Percentiles rank a stretch among this genome's conserved stretches.
These are phyloP conservation scores for Cerioporus squamosus DNA, from an alignment of 1,284 basidiomycete genomes.

Conservation along the genomic window DNA sequence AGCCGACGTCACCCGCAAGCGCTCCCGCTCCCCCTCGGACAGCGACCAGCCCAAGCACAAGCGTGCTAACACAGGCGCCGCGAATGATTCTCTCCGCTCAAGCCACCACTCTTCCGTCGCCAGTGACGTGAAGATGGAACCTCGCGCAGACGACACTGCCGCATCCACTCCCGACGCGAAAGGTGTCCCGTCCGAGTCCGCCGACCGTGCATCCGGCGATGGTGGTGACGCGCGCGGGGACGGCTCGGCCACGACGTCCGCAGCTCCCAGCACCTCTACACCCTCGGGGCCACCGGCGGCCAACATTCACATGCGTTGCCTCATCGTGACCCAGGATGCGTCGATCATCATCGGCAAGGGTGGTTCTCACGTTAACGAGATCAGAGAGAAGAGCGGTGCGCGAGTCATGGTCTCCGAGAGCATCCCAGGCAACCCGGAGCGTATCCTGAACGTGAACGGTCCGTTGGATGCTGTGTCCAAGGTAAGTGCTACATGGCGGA, in stretches of 20 bases:
- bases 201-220: constrained; percentile 27
- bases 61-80: constrained; percentile 78
- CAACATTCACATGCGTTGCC: constrained; percentile 90
- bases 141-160: constrained; percentile 54
- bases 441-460: constrained; percentile 96
- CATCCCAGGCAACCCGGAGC: constrained; percentile 96
- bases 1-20: constrained; percentile 79
- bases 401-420: constrained; percentile 96
- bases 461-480: constrained; percentile 99
- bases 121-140: constrained; percentile 68
- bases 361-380: constrained; percentile 98
- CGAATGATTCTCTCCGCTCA: constrained; percentile 45
- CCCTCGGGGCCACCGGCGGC: constrained; percentile 55
- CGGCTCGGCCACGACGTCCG: constrained; percentile 44
- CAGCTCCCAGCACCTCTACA: constrained; percentile 44
- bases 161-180: constrained; percentile 57
- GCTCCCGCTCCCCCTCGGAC: constrained; percentile 85
- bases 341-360: constrained; percentile 99
- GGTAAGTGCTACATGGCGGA: constrained; percentile 46
- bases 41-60: constrained; percentile 80
- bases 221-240: constrained; percentile 29
- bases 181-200: constrained; percentile 25
- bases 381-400: constrained; percentile 96
- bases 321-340: constrained; percentile 99
- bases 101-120: constrained; percentile 45